Evolutionary conservation across 1,284 basidiomycete genomes (phyloP).

Genomic region (Ceratobasidium theobromae): DNA sequence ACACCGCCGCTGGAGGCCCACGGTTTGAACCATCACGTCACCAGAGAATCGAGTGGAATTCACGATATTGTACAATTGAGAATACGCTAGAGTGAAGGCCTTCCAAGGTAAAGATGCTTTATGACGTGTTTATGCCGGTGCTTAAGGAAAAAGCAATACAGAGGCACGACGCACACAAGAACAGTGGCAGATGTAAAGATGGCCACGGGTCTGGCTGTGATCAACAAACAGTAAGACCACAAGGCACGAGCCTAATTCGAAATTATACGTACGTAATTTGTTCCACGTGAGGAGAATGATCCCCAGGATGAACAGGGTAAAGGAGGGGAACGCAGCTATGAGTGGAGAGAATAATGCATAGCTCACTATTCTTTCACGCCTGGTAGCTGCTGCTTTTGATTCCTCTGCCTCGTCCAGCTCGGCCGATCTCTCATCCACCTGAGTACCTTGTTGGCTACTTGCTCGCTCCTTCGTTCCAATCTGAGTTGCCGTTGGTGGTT

Average conservation of each 20-base stretch:
- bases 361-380: slow-evolving; percentile 1
- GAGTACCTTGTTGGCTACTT: not conserved
- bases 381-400: not conserved
- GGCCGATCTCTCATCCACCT: too few relatives aligned
- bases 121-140: slow-evolving; percentile 30
- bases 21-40: too few relatives aligned
- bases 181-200: slow-evolving; percentile 15
- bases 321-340: not conserved
- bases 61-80: not conserved
- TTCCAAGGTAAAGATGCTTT: not conserved
- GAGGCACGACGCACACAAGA: not conserved
- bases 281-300: slow-evolving; percentile 25
- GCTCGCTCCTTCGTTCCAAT: not conserved
- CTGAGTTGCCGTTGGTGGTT: not conserved
- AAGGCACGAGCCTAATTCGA: too few relatives aligned
- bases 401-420: not conserved
- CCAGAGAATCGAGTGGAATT: too few relatives aligned
- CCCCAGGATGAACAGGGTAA: slow-evolving; percentile 8
- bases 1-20: too few relatives aligned
- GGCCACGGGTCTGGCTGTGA: too few relatives aligned
- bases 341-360: not conserved
- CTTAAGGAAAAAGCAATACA: slow-evolving; percentile 8
- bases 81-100: not conserved
- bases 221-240: too few relatives aligned
- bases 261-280: too few relatives aligned